Conservation (phyloP, 2,329 filamentous ascomycete genomes). For the Clonostachys byssicola region DNA sequence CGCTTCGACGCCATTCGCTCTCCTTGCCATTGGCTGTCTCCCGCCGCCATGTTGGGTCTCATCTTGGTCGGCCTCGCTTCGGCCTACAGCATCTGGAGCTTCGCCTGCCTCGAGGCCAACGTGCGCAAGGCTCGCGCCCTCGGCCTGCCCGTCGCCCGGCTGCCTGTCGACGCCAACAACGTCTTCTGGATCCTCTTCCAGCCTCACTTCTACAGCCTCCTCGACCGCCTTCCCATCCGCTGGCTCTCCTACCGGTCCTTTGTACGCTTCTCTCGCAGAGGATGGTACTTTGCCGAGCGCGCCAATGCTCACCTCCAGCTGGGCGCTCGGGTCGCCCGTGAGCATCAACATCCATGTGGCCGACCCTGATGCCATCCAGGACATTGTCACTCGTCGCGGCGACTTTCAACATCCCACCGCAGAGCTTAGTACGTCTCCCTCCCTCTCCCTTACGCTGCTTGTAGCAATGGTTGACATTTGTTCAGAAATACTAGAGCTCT, state of each 20-base stretch:
- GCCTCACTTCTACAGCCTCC: conserved; percentile 8
- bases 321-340: conserved; percentile 2
- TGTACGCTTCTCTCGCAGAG: conserved; percentile 20
- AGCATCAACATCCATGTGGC: conserved; percentile 4
- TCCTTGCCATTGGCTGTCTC: too few relatives aligned
- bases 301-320: conserved; percentile 14
- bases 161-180: conserved; percentile 21
- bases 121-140: conserved; percentile 13
- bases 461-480: too few relatives aligned
- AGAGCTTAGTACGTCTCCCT: too few relatives aligned
- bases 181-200: conserved; percentile 20
- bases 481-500: too few relatives aligned
- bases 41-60: too few relatives aligned
- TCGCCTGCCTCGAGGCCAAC: too few relatives aligned
- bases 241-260: conserved; percentile 18
- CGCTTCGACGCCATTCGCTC: too few relatives aligned
- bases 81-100: too few relatives aligned
- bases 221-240: conserved; percentile 9
- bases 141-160: conserved; percentile 21
- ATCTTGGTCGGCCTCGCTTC: too few relatives aligned
- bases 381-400: neutral
- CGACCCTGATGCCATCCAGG: conserved; percentile 3
- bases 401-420: neutral
- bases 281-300: conserved; percentile 17
- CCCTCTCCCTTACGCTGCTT: too few relatives aligned